Conservation (phyloP, 2,329 filamentous ascomycete genomes). For the Fonsecaea pugnacius region DNA sequence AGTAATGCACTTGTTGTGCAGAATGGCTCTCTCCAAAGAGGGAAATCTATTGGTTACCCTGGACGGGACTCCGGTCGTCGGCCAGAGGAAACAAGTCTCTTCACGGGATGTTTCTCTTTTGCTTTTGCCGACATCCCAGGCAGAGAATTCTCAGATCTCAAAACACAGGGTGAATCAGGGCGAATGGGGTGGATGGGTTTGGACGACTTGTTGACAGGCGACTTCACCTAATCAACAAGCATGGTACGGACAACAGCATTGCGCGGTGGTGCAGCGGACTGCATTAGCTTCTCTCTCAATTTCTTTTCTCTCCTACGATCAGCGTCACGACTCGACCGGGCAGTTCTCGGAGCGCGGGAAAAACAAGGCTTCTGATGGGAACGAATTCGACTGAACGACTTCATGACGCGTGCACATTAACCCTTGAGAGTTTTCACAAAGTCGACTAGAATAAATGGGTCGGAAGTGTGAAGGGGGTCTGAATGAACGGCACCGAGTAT, state of each 20-base stretch:
- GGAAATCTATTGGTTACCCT: background rate
- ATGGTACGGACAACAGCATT: conserved; percentile 8
- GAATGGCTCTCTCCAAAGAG: background rate
- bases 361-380: background rate
- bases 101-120: background rate
- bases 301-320: background rate
- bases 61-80: background rate
- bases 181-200: background rate
- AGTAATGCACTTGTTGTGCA: conserved; percentile 35
- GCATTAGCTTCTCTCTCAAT: background rate
- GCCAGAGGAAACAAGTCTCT: background rate
- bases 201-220: background rate
- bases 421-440: background rate
- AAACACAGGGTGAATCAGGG: background rate
- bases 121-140: background rate
- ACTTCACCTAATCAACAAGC: background rate
- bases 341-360: background rate
- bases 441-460: background rate
- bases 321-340: background rate
- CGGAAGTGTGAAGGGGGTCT: background rate
- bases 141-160: background rate
- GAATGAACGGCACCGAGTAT: background rate
- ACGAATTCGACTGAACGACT: background rate
- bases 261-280: conserved; percentile 9
- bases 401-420: background rate